These are phyloP conservation scores for Saturnispora halmiae DNA, from an alignment of 805 yeast species.

Conservation along the genomic window DNA sequence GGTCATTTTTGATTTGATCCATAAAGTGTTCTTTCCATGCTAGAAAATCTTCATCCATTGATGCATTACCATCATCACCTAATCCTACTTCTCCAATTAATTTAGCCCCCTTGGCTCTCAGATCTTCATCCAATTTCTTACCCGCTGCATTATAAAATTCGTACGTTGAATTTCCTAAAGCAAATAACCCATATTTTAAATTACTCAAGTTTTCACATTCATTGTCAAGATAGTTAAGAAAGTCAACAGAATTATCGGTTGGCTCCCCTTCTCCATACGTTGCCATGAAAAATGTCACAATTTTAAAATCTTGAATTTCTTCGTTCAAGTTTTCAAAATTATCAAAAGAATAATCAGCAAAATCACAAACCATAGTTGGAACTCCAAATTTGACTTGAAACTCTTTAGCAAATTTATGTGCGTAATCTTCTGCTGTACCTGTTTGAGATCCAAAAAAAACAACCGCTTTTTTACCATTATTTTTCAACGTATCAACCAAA, in stretches of 20 bases:
- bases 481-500: constrained; percentile 46
- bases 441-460: constrained; percentile 93
- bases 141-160: constrained; percentile 81
- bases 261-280: constrained; percentile 98
- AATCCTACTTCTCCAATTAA: constrained; percentile 61
- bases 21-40: constrained; percentile 81
- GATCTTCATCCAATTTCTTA: constrained; percentile 41
- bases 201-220: neutral
- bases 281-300: constrained; percentile 57
- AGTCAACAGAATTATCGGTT: constrained; percentile 75
- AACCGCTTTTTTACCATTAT: constrained; percentile 63
- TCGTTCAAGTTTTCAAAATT: constrained; percentile 39
- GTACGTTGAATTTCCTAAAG: constrained; percentile 86
- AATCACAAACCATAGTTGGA: constrained; percentile 75
- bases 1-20: constrained; percentile 30
- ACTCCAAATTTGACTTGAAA: constrained; percentile 73
- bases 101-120: constrained; percentile 52
- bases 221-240: constrained; percentile 40
- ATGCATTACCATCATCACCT: constrained; percentile 89
- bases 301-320: constrained; percentile 39
- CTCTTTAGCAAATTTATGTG: constrained; percentile 83
- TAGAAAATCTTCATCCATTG: constrained; percentile 83
- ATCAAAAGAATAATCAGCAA: constrained; percentile 30
- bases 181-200: constrained; percentile 55
- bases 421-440: constrained; percentile 97